Evolutionary conservation across 129 eudicot genomes (phyloP), one percentile per base, ranked within the genome.

Genomic region (Mikania micrantha): DNA sequence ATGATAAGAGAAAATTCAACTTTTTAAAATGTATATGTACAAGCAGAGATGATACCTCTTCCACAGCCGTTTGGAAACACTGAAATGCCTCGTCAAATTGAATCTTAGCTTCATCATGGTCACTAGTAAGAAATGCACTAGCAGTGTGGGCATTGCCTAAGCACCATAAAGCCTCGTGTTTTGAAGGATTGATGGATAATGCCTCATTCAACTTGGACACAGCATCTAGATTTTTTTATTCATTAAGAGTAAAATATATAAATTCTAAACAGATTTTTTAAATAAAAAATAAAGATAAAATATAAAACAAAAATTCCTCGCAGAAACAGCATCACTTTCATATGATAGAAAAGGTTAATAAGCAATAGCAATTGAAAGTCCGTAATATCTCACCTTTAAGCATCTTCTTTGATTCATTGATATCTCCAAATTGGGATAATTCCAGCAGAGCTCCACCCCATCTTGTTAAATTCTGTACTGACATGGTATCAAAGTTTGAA

Each of bases 71-170:
- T 44, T 74, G 58, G 49, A 79, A 85, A 70, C 66, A 77, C 22
- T 44, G 72, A 48, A 74, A n/a, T 41, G 91, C 87, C 53, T 49
- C 66, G 21, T 77, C 79, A 54, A 85, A 82, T 38, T 42, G 77
- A 56, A 58, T 4, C 62, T 58, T 71, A 45, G 91, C 91, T 53
- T 77, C 83, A 27, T 66, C 78, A 4, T 35, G 36, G 42, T 85
- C 91, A 21, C 76, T 74, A 17, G 74, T 79, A 63, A 85, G 67
- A 73, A 85, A 82, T 1, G 85, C 91, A 7, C 36, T 57, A 28
- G 87, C 77, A 50, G 91, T 85, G 66, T 70, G 67, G 39, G 88
- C 91, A 67, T 82, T 82, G 31, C 84, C 91, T 73, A 85, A 74
- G 61, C 81, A 79, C 87, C 87, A 85, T 38, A 82, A 40, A 29